phyloP scores from a whole-genome alignment of 305 asterid species.

The Caryopteris hybrid region DNA sequence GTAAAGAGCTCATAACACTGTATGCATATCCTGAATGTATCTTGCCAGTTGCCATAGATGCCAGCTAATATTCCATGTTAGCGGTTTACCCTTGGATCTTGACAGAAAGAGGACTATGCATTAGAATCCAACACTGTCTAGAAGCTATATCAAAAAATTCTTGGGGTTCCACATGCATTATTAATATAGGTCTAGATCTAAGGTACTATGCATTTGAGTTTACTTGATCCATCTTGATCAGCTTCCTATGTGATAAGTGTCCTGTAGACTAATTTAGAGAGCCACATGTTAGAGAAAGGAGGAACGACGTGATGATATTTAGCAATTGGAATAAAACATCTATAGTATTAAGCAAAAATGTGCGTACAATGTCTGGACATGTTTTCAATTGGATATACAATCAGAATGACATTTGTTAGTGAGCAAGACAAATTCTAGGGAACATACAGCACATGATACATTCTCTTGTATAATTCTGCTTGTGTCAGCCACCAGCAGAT shows the following conservation, averaged over 20 bases:
- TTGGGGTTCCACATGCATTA: background rate
- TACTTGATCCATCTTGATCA: constrained; percentile 6
- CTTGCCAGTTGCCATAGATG: background rate
- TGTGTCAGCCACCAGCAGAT: too few relatives aligned
- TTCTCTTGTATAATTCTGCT: too few relatives aligned
- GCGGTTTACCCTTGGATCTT: background rate
- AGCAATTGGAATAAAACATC: background rate
- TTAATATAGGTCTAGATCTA: background rate
- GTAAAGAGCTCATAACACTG: constrained; percentile 3
- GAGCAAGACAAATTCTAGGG: too few relatives aligned
- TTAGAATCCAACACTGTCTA: background rate
- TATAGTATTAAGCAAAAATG: background rate
- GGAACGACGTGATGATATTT: background rate
- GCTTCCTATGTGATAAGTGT: background rate
- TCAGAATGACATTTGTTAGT: background rate
- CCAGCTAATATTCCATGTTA: background rate
- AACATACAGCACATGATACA: too few relatives aligned
- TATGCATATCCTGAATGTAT: background rate
- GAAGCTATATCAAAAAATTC: background rate
- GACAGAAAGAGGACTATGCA: background rate
- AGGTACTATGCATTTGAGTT: background rate
- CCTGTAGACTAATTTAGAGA: background rate
- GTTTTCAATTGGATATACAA: background rate
- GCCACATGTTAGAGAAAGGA: background rate
- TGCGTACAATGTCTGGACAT: background rate